Evolutionary conservation across 2,329 filamentous ascomycete species (phyloP).

Genomic region (Parascedosporium putredinis): DNA sequence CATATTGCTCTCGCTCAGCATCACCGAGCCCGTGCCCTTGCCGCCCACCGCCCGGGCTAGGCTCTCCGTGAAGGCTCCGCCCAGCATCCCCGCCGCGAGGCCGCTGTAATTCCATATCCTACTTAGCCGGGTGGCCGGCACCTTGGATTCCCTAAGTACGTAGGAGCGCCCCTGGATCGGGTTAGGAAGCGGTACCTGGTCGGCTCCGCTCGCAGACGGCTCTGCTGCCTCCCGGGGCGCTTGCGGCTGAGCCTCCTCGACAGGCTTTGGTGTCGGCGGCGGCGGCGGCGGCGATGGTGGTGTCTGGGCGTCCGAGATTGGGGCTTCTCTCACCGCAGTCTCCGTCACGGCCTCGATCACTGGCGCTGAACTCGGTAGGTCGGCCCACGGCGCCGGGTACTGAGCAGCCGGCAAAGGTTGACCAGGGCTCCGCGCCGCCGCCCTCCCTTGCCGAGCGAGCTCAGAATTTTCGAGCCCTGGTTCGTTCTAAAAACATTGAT

Average conservation of each 20-base stretch:
- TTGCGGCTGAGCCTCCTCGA: not conserved
- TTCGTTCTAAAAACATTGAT: slow-evolving; percentile 20
- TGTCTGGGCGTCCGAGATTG: too few relatives aligned
- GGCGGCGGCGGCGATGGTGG: not conserved
- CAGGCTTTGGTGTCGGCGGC: not conserved
- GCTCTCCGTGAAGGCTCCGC: slow-evolving; percentile 79
- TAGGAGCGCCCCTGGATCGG: slow-evolving; percentile 33
- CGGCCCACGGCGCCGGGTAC: slow-evolving; percentile 7
- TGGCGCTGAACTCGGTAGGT: not conserved
- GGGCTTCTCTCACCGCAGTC: not conserved
- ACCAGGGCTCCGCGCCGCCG: slow-evolving; percentile 9
- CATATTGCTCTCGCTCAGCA: slow-evolving; percentile 85
- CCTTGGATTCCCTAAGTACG: slow-evolving; percentile 74
- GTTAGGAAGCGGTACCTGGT: not conserved
- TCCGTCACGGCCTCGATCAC: not conserved
- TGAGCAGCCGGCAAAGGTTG: slow-evolving; percentile 9
- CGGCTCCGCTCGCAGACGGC: not conserved
- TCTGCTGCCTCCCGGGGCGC: not conserved
- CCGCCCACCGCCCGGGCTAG: slow-evolving; percentile 70
- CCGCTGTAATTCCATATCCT: slow-evolving; percentile 92
- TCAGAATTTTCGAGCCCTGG: slow-evolving; percentile 33
- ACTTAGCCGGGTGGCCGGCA: slow-evolving; percentile 78
- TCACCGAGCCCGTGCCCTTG: slow-evolving; percentile 56
- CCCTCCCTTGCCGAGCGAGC: slow-evolving; percentile 22
- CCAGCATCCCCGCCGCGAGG: slow-evolving; percentile 87